phyloP scores from a whole-genome alignment of 2,329 filamentous ascomycete species.

The Blastomyces parvus region DNA sequence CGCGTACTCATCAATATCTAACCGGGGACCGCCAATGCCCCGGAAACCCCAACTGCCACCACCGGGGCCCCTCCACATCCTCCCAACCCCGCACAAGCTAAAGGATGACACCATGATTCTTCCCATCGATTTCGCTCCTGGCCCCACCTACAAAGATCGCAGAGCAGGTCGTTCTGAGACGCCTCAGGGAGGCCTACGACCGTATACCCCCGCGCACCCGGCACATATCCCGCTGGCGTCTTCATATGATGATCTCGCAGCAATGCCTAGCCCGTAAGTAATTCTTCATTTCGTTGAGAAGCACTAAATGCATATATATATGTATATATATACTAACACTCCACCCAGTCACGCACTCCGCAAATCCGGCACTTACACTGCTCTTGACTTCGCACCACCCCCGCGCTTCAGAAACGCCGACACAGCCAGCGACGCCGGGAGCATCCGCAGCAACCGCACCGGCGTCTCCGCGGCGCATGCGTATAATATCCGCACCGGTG shows the following conservation, averaged over 20 bases:
- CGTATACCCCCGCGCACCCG: conserved; percentile 65
- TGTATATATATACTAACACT: not conserved
- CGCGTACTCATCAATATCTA: conserved; percentile 56
- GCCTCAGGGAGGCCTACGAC: conserved; percentile 48
- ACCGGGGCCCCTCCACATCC: conserved; percentile 59
- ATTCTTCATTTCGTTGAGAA: not conserved
- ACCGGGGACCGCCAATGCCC: conserved; percentile 39
- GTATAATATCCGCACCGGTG: conserved; percentile 66
- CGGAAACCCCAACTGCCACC: conserved; percentile 55
- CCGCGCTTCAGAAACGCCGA: conserved; percentile 38
- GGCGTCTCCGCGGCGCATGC: conserved; percentile 64
- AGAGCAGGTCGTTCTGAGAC: conserved; percentile 58
- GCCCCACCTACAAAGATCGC: conserved; percentile 55
- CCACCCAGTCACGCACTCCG: conserved; percentile 36
- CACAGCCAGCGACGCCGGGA: conserved; percentile 37
- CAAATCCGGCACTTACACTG: conserved; percentile 41
- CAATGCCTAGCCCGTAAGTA: conserved; percentile 84
- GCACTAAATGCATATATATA: not conserved
- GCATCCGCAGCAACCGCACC: conserved; percentile 59
- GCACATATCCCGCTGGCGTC: conserved; percentile 70
- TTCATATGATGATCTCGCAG: conserved; percentile 75
- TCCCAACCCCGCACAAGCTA: conserved; percentile 79
- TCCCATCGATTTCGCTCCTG: conserved; percentile 80
- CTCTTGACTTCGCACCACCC: conserved; percentile 42
- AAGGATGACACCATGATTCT: conserved; percentile 70